These are phyloP conservation scores for Clausena lansium DNA, from an alignment of 345 rosid species.

Conservation along the genomic window DNA sequence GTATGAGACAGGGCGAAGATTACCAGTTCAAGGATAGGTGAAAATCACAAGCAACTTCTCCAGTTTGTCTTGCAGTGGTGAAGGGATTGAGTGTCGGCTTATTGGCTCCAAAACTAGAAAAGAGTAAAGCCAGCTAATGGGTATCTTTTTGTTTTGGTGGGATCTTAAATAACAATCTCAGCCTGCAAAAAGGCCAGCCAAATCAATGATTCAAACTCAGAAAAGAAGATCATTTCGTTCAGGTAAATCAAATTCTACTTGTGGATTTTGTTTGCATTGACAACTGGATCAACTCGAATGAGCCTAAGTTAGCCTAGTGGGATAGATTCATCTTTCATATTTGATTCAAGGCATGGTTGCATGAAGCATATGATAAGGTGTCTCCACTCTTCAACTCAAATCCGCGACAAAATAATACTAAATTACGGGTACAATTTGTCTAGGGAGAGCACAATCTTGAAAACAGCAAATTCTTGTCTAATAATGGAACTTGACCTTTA, in stretches of 20 bases:
- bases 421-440: not conserved
- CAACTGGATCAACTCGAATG: not conserved
- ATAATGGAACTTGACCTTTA: not conserved
- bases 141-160: not conserved
- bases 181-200: constrained; percentile 4
- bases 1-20: not conserved
- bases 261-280: not conserved
- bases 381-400: not conserved
- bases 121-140: not conserved
- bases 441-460: not conserved
- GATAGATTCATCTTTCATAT: not conserved
- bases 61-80: not conserved
- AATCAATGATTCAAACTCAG: not conserved
- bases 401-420: not conserved
- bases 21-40: not conserved
- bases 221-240: not conserved
- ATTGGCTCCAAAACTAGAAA: not conserved
- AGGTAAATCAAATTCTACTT: not conserved
- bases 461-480: not conserved
- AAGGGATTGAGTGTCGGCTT: not conserved
- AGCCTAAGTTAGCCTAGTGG: not conserved
- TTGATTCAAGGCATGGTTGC: not conserved
- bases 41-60: not conserved
- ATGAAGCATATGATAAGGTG: not conserved
- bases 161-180: not conserved